phyloP scores from a whole-genome alignment of 176 grass and related monocot genomes.

The Neostapfia colusana region DNA sequence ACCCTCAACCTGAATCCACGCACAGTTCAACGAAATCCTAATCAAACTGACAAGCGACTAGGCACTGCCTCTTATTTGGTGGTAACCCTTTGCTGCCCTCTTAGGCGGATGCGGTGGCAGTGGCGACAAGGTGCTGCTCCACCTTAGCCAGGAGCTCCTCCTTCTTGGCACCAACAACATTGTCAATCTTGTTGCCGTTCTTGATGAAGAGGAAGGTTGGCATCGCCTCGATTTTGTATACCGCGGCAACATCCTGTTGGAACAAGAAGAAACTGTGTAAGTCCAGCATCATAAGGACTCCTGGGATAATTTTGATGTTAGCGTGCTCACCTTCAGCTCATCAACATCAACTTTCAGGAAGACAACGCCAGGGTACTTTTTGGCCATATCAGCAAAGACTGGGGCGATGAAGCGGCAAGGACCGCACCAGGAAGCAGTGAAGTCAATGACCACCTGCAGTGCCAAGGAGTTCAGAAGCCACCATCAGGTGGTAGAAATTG shows the following conservation, averaged over 20 bases:
- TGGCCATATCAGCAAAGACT: constrained; percentile 50
- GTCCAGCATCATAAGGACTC: not conserved
- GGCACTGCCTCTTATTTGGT: constrained; percentile 25
- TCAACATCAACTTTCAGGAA: constrained; percentile 84
- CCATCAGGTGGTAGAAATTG: not conserved
- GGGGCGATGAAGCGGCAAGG: constrained; percentile 68
- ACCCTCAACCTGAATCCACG: not conserved
- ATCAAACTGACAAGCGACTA: not conserved
- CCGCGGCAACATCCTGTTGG: constrained; percentile 36
- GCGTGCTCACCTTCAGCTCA: constrained; percentile 54
- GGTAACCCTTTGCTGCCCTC: not conserved
- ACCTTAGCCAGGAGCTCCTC: constrained; percentile 42
- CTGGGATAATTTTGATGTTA: not conserved
- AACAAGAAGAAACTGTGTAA: not conserved
- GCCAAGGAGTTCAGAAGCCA: not conserved
- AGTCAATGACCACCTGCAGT: constrained; percentile 71
- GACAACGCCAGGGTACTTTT: constrained; percentile 44
- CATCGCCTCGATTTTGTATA: constrained; percentile 57
- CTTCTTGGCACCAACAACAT: constrained; percentile 47
- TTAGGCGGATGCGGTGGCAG: constrained; percentile 10
- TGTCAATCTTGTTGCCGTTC: not conserved
- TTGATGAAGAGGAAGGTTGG: constrained; percentile 44
- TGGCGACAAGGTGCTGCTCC: not conserved
- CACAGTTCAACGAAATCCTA: not conserved
- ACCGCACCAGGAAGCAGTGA: constrained; percentile 76